phyloP scores from a whole-genome alignment of 805 yeast genomes.

The Tetrapisispora taiwanensis region DNA sequence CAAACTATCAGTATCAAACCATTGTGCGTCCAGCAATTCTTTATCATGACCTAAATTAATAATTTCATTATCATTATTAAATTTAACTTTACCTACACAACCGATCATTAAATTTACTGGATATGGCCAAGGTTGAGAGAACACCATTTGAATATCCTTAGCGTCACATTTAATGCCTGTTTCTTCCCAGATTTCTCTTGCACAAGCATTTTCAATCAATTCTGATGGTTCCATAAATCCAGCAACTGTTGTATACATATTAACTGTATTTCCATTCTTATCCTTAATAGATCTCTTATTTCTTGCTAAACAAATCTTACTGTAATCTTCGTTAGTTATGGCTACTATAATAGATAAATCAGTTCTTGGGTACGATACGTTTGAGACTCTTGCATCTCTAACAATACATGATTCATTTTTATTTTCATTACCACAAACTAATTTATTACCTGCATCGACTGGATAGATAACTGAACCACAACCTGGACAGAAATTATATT shows the following conservation, averaged over 20 bases:
- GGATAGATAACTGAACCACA: slow-evolving; percentile 64
- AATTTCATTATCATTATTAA: slow-evolving; percentile 51
- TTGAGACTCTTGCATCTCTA: slow-evolving; percentile 44
- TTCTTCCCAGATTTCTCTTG: slow-evolving; percentile 92
- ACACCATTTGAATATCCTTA: slow-evolving; percentile 45
- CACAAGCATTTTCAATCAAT: slow-evolving; percentile 77
- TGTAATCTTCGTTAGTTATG: slow-evolving; percentile 49
- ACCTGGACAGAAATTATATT: slow-evolving; percentile 73
- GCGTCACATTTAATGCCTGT: slow-evolving; percentile 63
- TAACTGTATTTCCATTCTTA: slow-evolving; percentile 31
- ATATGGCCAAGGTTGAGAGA: slow-evolving; percentile 96
- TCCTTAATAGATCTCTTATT: slow-evolving; percentile 37
- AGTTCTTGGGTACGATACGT: slow-evolving; percentile 83
- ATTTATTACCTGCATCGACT: slow-evolving; percentile 57
- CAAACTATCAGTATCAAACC: slow-evolving; percentile 60
- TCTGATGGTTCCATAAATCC: slow-evolving; percentile 97
- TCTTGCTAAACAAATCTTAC: slow-evolving; percentile 61
- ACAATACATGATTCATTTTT: slow-evolving; percentile 26
- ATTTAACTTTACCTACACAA: slow-evolving; percentile 69
- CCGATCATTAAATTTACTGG: slow-evolving; percentile 93
- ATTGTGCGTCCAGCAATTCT: slow-evolving; percentile 75
- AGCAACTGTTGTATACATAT: slow-evolving; percentile 76
- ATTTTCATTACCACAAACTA: slow-evolving; percentile 34
- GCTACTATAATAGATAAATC: slow-evolving; percentile 85
- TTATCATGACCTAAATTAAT: slow-evolving; percentile 74